Conservation (phyloP, 306 rosid species). For the Vigna hirtella region DNA sequence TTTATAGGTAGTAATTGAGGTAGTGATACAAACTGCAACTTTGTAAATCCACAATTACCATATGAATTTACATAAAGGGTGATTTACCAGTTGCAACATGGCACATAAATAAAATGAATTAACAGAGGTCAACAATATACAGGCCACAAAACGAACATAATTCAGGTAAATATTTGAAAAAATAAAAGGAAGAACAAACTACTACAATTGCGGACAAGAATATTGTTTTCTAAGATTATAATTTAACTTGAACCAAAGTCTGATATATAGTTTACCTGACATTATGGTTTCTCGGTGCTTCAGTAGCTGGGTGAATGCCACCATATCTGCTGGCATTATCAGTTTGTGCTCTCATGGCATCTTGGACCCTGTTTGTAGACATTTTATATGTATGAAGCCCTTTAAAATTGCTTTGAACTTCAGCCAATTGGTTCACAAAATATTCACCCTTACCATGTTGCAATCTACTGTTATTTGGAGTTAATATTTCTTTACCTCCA, state of each 20-base stretch:
- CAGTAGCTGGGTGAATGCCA: conserved; percentile 48
- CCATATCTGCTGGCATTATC: conserved; percentile 52
- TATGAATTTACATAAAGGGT: neutral
- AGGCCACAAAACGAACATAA: neutral
- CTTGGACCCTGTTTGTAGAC: conserved; percentile 51
- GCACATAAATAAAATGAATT: conserved; percentile 6
- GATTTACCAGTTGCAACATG: conserved; percentile 21
- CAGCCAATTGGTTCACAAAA: conserved; percentile 53
- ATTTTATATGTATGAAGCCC: conserved; percentile 47
- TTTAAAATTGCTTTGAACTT: conserved; percentile 47
- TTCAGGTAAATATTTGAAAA: conserved; percentile 14
- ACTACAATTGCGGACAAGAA: neutral
- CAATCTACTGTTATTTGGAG: conserved; percentile 56
- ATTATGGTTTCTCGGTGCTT: conserved; percentile 50
- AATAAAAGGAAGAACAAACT: conserved; percentile 3
- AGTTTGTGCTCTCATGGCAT: conserved; percentile 49
- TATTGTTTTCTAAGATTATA: neutral
- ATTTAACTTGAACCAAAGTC: conserved; percentile 24
- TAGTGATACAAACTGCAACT: conserved; percentile 2
- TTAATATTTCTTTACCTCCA: conserved; percentile 46
- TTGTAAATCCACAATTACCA: conserved; percentile 17
- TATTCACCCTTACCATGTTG: conserved; percentile 54
- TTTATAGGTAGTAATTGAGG: neutral
- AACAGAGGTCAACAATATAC: neutral
- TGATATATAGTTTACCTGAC: conserved; percentile 46